These are phyloP conservation scores for Primulina eburnea DNA, from an alignment of 257 asterid genomes.

Conservation along the genomic window DNA sequence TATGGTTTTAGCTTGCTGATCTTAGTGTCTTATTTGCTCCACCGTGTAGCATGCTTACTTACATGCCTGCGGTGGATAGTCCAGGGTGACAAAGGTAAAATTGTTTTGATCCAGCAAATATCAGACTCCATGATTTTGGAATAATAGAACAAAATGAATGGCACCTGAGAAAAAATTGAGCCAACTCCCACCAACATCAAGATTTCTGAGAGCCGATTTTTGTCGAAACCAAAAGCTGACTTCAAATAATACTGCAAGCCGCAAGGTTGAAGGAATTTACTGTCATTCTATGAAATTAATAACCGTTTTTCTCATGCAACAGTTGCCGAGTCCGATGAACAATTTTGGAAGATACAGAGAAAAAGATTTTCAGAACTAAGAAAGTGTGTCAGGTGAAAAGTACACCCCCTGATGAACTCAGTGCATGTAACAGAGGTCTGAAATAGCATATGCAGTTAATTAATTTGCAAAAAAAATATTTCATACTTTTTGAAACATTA, in stretches of 20 bases:
- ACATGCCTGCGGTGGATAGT: background rate
- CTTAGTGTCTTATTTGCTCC: background rate
- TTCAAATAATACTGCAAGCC: slow-evolving; percentile 79
- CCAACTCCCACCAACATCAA: slow-evolving; percentile 86
- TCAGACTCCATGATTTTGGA: background rate
- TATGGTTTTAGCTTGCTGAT: background rate
- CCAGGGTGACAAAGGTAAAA: background rate
- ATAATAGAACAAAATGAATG: background rate
- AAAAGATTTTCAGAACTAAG: slow-evolving; percentile 1
- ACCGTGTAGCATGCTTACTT: background rate
- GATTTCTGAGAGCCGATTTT: slow-evolving; percentile 83
- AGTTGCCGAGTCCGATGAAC: background rate
- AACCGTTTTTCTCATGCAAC: background rate
- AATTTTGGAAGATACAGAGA: background rate
- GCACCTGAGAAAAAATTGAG: slow-evolving; percentile 91
- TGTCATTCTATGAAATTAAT: background rate
- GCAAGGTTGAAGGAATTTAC: slow-evolving; percentile 16
- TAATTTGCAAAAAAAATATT: background rate
- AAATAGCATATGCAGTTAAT: no score
- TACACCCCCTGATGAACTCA: background rate
- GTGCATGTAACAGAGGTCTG: background rate
- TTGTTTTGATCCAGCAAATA: background rate
- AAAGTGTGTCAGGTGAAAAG: background rate
- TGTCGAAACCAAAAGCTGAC: slow-evolving; percentile 80
- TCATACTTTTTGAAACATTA: background rate